Base-by-base conservation (phyloP, 352 stramenopile species). In the Peronospora farinosa region DNA sequence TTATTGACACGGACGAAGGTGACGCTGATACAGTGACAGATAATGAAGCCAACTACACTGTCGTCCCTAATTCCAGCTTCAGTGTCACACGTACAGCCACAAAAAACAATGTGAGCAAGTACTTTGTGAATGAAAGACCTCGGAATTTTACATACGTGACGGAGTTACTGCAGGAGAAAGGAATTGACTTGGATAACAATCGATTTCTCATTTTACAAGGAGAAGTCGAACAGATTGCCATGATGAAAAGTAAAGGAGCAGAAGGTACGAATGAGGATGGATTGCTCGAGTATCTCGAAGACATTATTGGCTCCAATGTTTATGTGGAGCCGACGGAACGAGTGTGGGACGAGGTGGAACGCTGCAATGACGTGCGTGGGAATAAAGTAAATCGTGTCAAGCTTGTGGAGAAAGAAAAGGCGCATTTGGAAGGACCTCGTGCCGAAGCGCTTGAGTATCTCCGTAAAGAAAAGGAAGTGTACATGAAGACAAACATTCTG, bases 151-250 rank as follows among this genome's bases (percentile, higher is more conserved):
- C 86, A 30, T 78, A 97, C 40, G 94, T 98, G 45, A 96, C 90
- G 10, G 77, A 88, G 27, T 90, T 98, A 36, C 72, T 99, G 12
- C 74, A 86, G 13, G 75, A 72, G 30, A 96, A 98, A 50, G 96
- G 96, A 9, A 98, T 99, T 46, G 97, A 99, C 77, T 67, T 99
- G 15, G 96, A 99, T 67, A 98, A 99, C 78, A 99, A 99, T 65
- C 91, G 97, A 1, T 99, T 99, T 64, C 61, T 99, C 0, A 99
- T 99, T 54, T 59, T 99, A 21, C 96, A 99, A 65, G 88, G 86
- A 27, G 81, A 93, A 48, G 84, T 94, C 15, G 96, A 99, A 65
- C 96, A 99, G 83, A 99, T 99, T 57, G 94, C 92, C 28, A 98
- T 99, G 89, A 99, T 99, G 97, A 97, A 98, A 54, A 97, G 96